Evolutionary conservation across 495 filamentous ascomycete genomes (phyloP).

Genomic region (Hyaloscypha bicolor): DNA sequence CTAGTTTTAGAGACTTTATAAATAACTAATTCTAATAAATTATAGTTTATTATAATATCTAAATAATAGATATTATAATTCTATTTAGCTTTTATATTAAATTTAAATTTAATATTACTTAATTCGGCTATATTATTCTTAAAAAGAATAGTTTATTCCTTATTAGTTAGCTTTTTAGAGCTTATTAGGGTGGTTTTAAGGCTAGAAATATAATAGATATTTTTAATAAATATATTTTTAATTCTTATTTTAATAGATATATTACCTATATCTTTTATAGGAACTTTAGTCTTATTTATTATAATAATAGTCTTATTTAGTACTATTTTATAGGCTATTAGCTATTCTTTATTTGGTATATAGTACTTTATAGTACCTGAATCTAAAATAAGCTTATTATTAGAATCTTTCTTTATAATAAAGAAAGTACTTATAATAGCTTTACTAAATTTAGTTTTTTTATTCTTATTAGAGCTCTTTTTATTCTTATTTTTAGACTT

Average conservation of each 20-base stretch:
- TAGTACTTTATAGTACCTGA: slow-evolving; percentile 13
- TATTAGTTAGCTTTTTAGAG: slow-evolving; percentile 20
- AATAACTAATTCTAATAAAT: background rate
- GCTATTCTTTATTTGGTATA: slow-evolving; percentile 16
- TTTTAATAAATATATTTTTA: slow-evolving; percentile 9
- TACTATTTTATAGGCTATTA: slow-evolving; percentile 14
- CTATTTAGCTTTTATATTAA: slow-evolving; percentile 11
- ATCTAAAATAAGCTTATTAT: slow-evolving; percentile 14
- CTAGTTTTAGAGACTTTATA: background rate
- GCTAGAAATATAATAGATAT: slow-evolving; percentile 13
- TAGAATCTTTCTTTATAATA: background rate
- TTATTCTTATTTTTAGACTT: background rate
- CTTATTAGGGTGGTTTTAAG: slow-evolving; percentile 16
- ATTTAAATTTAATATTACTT: slow-evolving; percentile 1
- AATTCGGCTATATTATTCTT: background rate
- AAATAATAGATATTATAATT: slow-evolving; percentile 17
- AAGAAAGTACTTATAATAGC: background rate
- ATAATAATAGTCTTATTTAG: slow-evolving; percentile 9
- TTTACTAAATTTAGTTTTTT: background rate
- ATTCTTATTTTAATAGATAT: slow-evolving; percentile 13
- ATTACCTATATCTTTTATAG: slow-evolving; percentile 10
- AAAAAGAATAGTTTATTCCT: slow-evolving; percentile 9
- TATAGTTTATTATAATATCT: slow-evolving; percentile 10
- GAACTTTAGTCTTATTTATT: slow-evolving; percentile 4
- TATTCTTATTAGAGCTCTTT: background rate